Conservation (phyloP, 768 basidiomycete species). For the Paxillus ammoniavirescens region DNA sequence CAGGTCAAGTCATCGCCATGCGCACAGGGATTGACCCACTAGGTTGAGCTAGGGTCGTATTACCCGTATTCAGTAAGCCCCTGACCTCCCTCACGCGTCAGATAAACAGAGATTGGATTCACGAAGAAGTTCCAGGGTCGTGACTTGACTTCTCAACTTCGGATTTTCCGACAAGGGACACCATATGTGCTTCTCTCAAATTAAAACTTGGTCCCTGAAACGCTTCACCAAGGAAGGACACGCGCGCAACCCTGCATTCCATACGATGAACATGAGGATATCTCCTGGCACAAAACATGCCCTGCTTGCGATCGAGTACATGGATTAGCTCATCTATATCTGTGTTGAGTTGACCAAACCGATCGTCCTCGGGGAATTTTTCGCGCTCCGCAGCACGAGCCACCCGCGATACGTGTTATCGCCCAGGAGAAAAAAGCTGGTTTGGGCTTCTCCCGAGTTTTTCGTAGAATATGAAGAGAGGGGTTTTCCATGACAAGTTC, state of each 20-base stretch:
- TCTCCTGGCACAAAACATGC: conserved; percentile 6
- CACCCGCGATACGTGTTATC: conserved; percentile 20
- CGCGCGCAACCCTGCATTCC: not conserved
- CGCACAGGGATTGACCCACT: not conserved
- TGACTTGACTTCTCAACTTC: not conserved
- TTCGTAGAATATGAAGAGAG: not conserved
- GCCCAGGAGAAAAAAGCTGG: conserved; percentile 3
- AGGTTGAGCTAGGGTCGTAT: not conserved
- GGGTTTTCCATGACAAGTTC: not conserved
- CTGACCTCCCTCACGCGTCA: not conserved
- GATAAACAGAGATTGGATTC: not conserved
- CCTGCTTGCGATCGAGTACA: not conserved
- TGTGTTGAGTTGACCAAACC: conserved; percentile 9
- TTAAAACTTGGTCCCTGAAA: not conserved
- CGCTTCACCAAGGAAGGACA: not conserved
- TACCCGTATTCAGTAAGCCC: not conserved
- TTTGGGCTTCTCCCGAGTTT: not conserved
- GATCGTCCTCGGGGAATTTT: conserved; percentile 6
- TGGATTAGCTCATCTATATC: conserved; percentile 1
- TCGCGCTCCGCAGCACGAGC: not conserved
- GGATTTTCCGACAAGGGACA: not conserved
- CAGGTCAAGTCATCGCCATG: not conserved
- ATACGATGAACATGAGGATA: not conserved
- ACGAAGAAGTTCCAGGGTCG: not conserved
- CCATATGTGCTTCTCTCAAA: not conserved